These are phyloP conservation scores for Seminavis robusta DNA, from an alignment of 108 stramenopile genomes.

Conservation along the genomic window DNA sequence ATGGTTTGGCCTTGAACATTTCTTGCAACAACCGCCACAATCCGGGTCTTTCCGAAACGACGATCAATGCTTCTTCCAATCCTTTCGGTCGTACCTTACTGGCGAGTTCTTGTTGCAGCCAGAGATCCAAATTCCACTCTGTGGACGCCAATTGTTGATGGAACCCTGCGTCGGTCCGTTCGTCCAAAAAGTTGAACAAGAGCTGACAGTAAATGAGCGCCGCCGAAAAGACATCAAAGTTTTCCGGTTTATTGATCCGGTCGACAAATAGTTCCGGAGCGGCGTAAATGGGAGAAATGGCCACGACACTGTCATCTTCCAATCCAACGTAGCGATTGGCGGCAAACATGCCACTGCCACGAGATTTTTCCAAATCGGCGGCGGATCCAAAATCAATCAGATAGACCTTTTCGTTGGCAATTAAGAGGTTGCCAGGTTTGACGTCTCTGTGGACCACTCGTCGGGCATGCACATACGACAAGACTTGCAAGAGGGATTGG, in stretches of 20 bases:
- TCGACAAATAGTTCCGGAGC: conserved; percentile 70
- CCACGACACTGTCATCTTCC: conserved; percentile 43
- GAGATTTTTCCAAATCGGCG: conserved; percentile 46
- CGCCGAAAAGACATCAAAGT: conserved; percentile 69
- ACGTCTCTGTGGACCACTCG: conserved; percentile 78
- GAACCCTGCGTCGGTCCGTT: conserved; percentile 71
- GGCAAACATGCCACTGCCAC: neutral
- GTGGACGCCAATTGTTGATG: conserved; percentile 52
- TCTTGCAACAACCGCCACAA: conserved; percentile 60
- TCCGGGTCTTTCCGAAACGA: conserved; percentile 62
- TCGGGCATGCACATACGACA: conserved; percentile 39
- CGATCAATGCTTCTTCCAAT: conserved; percentile 57
- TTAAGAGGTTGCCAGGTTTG: conserved; percentile 71
- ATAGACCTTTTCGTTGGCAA: conserved; percentile 24
- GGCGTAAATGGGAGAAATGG: conserved; percentile 70
- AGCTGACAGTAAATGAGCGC: conserved; percentile 70
- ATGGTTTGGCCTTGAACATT: conserved; percentile 54
- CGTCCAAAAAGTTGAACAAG: conserved; percentile 73
- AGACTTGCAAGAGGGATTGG: conserved; percentile 34
- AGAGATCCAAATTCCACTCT: conserved; percentile 67
- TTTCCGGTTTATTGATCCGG: conserved; percentile 7
- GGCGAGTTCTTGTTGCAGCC: conserved; percentile 45
- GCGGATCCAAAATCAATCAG: conserved; percentile 84
- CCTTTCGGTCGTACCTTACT: conserved; percentile 46
- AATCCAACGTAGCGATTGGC: neutral